These are phyloP conservation scores for Magnolia kwangsiensis DNA, from an alignment of 164 flowering plant genomes.

Conservation along the genomic window DNA sequence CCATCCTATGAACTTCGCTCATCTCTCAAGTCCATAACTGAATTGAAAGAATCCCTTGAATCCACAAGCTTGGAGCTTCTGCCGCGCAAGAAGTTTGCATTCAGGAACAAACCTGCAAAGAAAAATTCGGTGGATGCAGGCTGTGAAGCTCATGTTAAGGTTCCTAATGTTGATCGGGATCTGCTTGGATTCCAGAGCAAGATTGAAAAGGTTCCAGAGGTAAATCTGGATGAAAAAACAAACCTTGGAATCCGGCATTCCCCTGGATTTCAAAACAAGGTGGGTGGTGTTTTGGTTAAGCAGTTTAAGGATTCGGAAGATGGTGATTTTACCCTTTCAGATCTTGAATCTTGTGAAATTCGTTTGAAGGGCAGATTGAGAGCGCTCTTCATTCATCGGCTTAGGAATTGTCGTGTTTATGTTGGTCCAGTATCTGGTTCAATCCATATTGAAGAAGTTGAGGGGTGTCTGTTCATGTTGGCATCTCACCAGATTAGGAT, in stretches of 20 bases:
- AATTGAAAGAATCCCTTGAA: slow-evolving; percentile 55
- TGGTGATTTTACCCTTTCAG: slow-evolving; percentile 72
- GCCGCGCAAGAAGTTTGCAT: slow-evolving; percentile 82
- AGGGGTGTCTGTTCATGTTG: slow-evolving; percentile 61
- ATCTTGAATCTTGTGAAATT: slow-evolving; percentile 66
- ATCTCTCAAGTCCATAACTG: slow-evolving; percentile 56
- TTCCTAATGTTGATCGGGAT: background rate
- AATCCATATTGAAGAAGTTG: slow-evolving; percentile 70
- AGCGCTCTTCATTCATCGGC: slow-evolving; percentile 55
- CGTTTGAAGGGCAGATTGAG: slow-evolving; percentile 55
- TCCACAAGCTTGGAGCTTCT: slow-evolving; percentile 33
- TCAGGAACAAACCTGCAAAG: slow-evolving; percentile 44
- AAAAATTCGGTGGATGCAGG: slow-evolving; percentile 17
- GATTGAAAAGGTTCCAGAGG: background rate
- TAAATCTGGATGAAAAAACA: background rate
- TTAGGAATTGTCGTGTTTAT: slow-evolving; percentile 61
- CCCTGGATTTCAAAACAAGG: slow-evolving; percentile 54
- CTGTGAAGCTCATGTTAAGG: slow-evolving; percentile 5
- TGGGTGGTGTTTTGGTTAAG: slow-evolving; percentile 40
- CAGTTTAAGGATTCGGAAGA: slow-evolving; percentile 36
- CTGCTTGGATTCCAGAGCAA: background rate
- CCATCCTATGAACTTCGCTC: slow-evolving; percentile 86
- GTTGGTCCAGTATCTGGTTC: slow-evolving; percentile 82
- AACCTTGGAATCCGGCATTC: slow-evolving; percentile 31
- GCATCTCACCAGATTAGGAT: slow-evolving; percentile 94